Conservation (phyloP, 2,329 filamentous ascomycete genomes). For the Chaetomium globosum region DNA sequence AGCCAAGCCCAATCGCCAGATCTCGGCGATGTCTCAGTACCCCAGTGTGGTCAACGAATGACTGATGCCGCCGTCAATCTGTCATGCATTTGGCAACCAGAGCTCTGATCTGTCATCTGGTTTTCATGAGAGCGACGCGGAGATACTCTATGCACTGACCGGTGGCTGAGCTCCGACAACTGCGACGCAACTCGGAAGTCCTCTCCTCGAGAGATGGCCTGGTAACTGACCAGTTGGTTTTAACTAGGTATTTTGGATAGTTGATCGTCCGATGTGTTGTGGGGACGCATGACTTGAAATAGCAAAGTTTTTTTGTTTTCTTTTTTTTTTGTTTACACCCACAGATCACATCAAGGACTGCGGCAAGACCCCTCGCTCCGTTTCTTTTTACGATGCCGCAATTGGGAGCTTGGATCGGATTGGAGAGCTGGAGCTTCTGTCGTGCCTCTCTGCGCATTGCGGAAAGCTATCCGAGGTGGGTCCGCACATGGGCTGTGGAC, state of each 20-base stretch:
- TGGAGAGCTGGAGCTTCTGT: not conserved
- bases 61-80: not conserved
- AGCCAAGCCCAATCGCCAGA: not conserved
- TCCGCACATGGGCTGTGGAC: constrained; percentile 11
- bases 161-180: not conserved
- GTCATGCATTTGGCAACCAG: constrained; percentile 3
- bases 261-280: not conserved
- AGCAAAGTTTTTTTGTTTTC: not conserved
- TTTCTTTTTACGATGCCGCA: constrained; percentile 1
- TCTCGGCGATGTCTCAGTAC: not conserved
- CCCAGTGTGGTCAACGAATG: not conserved
- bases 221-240: no score
- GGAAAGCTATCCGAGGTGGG: constrained; percentile 8
- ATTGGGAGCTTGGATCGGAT: not conserved
- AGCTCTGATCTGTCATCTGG: not conserved
- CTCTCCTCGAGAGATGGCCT: no score
- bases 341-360: not conserved
- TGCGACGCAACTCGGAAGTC: not conserved
- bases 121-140: not conserved
- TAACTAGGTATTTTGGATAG: not conserved
- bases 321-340: not conserved
- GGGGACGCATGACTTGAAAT: not conserved
- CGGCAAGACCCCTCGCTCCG: not conserved
- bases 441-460: not conserved
- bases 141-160: constrained; percentile 1